phyloP scores from a whole-genome alignment of 2,329 filamentous ascomycete species.

The Neocatenulostroma microsporum region DNA sequence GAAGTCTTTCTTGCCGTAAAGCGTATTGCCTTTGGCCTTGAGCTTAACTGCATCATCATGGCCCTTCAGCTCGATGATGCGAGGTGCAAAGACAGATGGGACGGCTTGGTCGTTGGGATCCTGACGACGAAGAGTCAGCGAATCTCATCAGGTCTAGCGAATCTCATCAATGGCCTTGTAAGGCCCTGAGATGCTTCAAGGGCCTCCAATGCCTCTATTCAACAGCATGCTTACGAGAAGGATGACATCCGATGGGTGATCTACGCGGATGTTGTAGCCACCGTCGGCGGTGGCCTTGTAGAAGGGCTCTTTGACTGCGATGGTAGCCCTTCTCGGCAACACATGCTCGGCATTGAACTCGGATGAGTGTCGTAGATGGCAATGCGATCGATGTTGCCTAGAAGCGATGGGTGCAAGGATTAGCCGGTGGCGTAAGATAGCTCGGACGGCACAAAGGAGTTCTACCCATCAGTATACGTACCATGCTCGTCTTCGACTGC shows the following conservation, averaged over 20 bases:
- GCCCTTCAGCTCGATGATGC: constrained; percentile 2
- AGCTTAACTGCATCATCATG: constrained; percentile 5
- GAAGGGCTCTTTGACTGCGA: constrained; percentile 25
- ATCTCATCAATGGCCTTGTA: too few species aligned
- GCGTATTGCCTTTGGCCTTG: constrained; percentile 18
- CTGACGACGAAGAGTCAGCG: neutral
- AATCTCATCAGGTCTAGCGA: too few species aligned
- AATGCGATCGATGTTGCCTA: constrained; percentile 29
- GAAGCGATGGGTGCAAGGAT: too few species aligned
- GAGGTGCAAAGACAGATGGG: constrained; percentile 6
- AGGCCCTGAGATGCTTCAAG: too few species aligned
- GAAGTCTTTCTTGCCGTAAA: constrained; percentile 12
- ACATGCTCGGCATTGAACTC: constrained; percentile 23
- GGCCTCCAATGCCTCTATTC: too few species aligned
- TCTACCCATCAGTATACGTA: neutral
- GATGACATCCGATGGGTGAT: constrained; percentile 23
- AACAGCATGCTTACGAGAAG: too few species aligned
- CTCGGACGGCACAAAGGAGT: too few species aligned
- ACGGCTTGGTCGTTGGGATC: constrained; percentile 7
- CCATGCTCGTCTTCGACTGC: constrained; percentile 29
- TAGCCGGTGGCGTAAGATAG: too few species aligned
- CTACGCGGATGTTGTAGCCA: constrained; percentile 15
- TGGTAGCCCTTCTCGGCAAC: constrained; percentile 9
- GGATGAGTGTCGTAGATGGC: constrained; percentile 13
- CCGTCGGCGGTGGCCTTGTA: constrained; percentile 15